These are phyloP conservation scores for Capsicum chinense DNA, from an alignment of 257 asterid species.

Conservation along the genomic window DNA sequence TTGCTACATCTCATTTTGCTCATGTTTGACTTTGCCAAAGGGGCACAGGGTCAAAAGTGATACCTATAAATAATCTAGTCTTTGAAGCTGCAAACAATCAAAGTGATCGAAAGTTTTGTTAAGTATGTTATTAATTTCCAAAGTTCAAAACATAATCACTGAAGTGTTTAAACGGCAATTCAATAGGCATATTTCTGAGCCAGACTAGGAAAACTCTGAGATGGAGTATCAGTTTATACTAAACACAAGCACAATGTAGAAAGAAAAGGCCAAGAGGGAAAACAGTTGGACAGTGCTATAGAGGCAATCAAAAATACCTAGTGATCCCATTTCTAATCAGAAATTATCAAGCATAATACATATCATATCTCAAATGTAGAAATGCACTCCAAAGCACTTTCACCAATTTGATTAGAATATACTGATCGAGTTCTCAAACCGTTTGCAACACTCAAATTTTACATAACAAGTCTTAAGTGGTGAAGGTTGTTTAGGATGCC, in stretches of 20 bases:
- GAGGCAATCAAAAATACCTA: background rate
- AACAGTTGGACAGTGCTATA: background rate
- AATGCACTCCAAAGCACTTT: constrained; percentile 11
- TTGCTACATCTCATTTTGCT: background rate
- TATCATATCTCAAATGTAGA: background rate
- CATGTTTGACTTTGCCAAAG: constrained; percentile 15
- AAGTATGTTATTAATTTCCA: background rate
- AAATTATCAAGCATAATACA: background rate
- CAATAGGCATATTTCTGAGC: background rate
- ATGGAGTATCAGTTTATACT: background rate
- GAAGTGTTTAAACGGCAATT: constrained; percentile 27
- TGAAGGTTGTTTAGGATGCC: constrained; percentile 21
- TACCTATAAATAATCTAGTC: background rate
- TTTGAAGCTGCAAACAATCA: background rate
- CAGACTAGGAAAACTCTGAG: constrained; percentile 20
- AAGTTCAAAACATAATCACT: background rate
- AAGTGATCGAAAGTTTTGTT: background rate
- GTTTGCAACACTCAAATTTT: background rate
- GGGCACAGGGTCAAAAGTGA: background rate
- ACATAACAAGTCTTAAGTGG: constrained; percentile 12
- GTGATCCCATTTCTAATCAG: background rate
- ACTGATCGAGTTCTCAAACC: background rate
- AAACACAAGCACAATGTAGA: background rate
- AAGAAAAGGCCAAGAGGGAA: background rate
- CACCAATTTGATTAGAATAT: background rate